phyloP scores from a whole-genome alignment of 2,329 filamentous ascomycete genomes.

The Phyllosticta citriasiana region DNA sequence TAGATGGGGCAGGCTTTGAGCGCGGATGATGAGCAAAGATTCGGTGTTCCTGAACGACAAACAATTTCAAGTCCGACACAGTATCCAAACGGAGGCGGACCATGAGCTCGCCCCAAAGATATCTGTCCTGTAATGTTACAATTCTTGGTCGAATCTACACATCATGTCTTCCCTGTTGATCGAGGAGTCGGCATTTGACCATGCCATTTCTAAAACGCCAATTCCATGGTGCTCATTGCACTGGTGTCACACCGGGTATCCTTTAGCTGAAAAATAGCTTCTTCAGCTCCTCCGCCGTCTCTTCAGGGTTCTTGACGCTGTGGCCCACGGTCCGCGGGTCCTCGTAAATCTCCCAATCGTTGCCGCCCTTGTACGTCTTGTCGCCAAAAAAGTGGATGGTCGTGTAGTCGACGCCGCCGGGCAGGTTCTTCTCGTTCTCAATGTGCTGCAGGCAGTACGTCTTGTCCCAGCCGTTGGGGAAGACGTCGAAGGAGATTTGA shows the following conservation, averaged over 20 bases:
- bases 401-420: constrained; percentile 65
- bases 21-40: not conserved
- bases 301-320: constrained; percentile 67
- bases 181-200: not conserved
- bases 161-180: not conserved
- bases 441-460: constrained; percentile 89
- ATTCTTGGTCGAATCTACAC: not conserved
- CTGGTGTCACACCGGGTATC: not conserved
- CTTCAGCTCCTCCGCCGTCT: constrained; percentile 71
- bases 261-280: constrained; percentile 53
- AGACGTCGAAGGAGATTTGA: constrained; percentile 97
- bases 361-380: constrained; percentile 84
- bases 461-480: constrained; percentile 97
- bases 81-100: too few relatives aligned
- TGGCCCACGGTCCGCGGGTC: constrained; percentile 79
- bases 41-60: too few relatives aligned
- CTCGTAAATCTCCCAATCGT: constrained; percentile 88
- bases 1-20: too few relatives aligned
- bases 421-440: constrained; percentile 59
- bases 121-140: not conserved
- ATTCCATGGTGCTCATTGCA: not conserved
- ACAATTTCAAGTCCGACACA: too few relatives aligned
- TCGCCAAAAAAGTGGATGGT: constrained; percentile 97
- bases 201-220: not conserved
- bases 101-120: too few relatives aligned